A percentile compares a stretch with the other conserved stretches of the same genome.
Conservation (phyloP, 2,329 filamentous ascomycete species). For the Fusarium sp. region DNA sequence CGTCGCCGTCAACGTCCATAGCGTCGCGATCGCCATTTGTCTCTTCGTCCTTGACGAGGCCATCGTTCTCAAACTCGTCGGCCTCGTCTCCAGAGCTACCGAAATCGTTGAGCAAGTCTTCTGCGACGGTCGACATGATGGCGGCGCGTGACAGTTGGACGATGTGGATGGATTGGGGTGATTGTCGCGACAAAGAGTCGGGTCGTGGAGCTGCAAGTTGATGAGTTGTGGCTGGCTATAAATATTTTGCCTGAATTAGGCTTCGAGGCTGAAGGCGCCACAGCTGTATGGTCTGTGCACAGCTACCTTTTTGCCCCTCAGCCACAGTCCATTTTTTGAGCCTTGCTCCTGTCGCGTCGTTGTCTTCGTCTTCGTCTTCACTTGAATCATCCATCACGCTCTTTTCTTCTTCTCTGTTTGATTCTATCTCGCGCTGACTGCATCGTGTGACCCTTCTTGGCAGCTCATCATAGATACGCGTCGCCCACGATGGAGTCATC, state of each 20-base stretch:
- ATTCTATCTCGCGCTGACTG: neutral
- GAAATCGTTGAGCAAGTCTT: slow-evolving; percentile 87
- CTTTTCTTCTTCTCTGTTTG: slow-evolving; percentile 2
- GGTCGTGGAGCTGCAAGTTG: slow-evolving; percentile 5
- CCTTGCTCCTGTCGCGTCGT: slow-evolving; percentile 43
- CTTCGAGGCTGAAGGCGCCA: slow-evolving; percentile 47
- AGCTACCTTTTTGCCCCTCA: slow-evolving; percentile 18
- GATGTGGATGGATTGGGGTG: slow-evolving; percentile 14
- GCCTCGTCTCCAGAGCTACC: slow-evolving; percentile 77
- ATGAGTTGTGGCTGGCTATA: slow-evolving; percentile 22
- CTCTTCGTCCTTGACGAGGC: slow-evolving; percentile 57
- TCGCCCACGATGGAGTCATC: slow-evolving; percentile 83
- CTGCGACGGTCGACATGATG: slow-evolving; percentile 88
- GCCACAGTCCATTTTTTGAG: slow-evolving; percentile 43
- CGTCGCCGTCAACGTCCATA: slow-evolving; percentile 56
- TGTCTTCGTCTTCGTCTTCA: neutral
- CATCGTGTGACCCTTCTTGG: neutral
- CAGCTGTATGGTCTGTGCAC: slow-evolving; percentile 30
- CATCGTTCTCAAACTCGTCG: slow-evolving; percentile 69
- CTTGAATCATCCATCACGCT: slow-evolving; percentile 17
- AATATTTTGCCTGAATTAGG: slow-evolving; percentile 39
- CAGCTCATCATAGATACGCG: neutral
- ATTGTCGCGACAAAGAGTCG: slow-evolving; percentile 28
- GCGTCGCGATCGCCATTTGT: slow-evolving; percentile 64
- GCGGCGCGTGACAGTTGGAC: slow-evolving; percentile 19